phyloP scores from a whole-genome alignment of 768 basidiomycete species.

The Kwoniella pini region DNA sequence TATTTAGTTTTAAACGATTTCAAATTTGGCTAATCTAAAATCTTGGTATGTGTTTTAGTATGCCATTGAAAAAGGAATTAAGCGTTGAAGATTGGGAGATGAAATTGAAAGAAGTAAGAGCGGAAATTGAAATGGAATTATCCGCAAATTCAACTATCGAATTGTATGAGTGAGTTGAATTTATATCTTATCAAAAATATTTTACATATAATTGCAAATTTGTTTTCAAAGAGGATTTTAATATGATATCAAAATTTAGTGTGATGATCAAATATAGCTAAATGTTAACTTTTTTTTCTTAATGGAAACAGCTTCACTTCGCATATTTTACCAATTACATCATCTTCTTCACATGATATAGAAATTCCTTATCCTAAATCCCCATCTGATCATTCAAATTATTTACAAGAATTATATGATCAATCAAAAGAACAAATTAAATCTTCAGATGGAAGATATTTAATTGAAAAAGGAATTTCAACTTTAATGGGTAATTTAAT shows the following conservation, averaged over 20 bases:
- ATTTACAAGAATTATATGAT: constrained; percentile 66
- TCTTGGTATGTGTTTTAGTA: constrained; percentile 57
- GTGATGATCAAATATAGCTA: no score
- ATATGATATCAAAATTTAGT: no score
- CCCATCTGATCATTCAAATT: constrained; percentile 56
- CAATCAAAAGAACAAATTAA: constrained; percentile 68
- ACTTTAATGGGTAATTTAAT: constrained; percentile 67
- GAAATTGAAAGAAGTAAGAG: constrained; percentile 71
- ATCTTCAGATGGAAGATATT: constrained; percentile 69
- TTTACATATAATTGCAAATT: no score
- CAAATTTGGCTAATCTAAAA: no score
- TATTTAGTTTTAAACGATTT: no score
- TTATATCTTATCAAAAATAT: not conserved
- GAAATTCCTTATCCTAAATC: constrained; percentile 43
- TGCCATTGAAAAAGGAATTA: constrained; percentile 80
- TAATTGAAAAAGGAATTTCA: constrained; percentile 74
- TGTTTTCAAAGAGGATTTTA: no score
- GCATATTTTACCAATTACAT: constrained; percentile 59
- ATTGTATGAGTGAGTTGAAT: constrained; percentile 54
- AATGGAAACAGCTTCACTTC: constrained; percentile 36
- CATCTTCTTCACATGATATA: constrained; percentile 5
- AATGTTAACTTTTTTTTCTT: no score
- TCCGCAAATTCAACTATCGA: constrained; percentile 59
- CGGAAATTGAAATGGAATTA: constrained; percentile 66
- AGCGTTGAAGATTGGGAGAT: constrained; percentile 67